Base-by-base conservation (phyloP, 306 rosid species). In the Cicer arietinum region DNA sequence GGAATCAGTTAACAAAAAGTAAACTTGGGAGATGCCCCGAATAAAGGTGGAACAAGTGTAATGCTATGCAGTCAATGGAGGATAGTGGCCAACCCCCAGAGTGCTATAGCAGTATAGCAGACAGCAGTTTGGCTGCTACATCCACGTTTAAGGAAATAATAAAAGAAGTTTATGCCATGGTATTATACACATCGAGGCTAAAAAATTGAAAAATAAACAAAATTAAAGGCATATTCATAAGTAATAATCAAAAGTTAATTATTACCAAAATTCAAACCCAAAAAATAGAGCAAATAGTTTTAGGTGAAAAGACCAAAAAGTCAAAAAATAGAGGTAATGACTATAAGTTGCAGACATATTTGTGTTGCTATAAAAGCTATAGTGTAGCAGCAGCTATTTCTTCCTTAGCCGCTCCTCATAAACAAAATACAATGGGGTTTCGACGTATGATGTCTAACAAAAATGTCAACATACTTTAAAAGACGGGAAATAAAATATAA, bases 31-130 rank as follows among this genome's bases (percentile, higher is more conserved):
- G 42, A 30, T 45, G 30, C 53, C 68, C 14, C 42, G 41, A 37
- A 53, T 66, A 39, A 77, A 65, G 81, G 16, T 35, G 43, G 12
- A 11, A 30, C 46, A 81, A 46, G 25, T 76, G 74, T 13, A 57
- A 57, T 6, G 12, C 37, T 54, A 18, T 54, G 61, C 22, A 20
- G 40, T 25, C 14, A 57, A 57, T 1, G 1, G 9, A 18, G 12
- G 8, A 50, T 50, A 50, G 20, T 3, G 4, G 9, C 56, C 56
- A 3, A 50, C 18, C 56, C 56, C 56, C 56, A 13, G n/a, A 48
- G 7, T 48, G n/a, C 16, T 11, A 12, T 47, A 5, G 17, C 14
- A 13, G 17, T 48, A 48, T 48, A 48, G 54, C 1, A 52, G 10
- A 20, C 57, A 51, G 57, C 20, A 10, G 10, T 52, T 17, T 53